Base-by-base conservation (phyloP, 305 asterid genomes). In the Stenogyne calaminthoides region DNA sequence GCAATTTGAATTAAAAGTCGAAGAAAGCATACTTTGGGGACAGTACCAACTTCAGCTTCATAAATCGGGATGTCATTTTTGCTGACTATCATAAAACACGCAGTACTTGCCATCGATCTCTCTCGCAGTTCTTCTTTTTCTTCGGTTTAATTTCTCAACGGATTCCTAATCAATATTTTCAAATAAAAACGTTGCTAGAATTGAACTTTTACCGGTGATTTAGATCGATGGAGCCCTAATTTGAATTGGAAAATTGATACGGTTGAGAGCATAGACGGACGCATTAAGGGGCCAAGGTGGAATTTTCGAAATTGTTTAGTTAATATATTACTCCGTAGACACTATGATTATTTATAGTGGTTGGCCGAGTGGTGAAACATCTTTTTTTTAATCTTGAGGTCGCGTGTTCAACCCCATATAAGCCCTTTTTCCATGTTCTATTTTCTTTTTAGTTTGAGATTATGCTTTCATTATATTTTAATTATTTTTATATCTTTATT, bases 11-110 rank as follows among this genome's bases (percentile, higher is more conserved):
- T 12, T 22, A 15, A 59, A 22, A 59, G 42, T 52, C 15, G n/a
- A 63, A 39, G 27, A 22, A 37, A 22, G 19, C 70, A 2, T 82
- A 92, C 98, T 76, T 91, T 87, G 54, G 98, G 95, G 14, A 88
- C 91, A 42, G 92, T 85, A 67, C 98, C 97, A 68, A 92, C 98
- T 88, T 92, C 97, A 67, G 94, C 96, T 90, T 92, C 96, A 74
- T 92, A 90, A 80, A 92, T 92, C 60, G 96, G 98, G 57, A 92
- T 92, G 80, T 92, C 98, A 55, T 87, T 87, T 77, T 83, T 89
- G 80, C 96, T 92, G 49, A 92, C 96, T 57, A 92, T 92, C 91
- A 92, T 86, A 67, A 92, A 92, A 71, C 98, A 92, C 46, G 96
- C 92, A 14, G 96, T 92, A 75, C 82, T 92, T 25, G 94, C 90